A percentile compares a stretch with the other conserved stretches of the same genome.
These are phyloP conservation scores for Allantophomopsis lycopodina DNA, from an alignment of 2,329 filamentous ascomycete species.

Conservation along the genomic window DNA sequence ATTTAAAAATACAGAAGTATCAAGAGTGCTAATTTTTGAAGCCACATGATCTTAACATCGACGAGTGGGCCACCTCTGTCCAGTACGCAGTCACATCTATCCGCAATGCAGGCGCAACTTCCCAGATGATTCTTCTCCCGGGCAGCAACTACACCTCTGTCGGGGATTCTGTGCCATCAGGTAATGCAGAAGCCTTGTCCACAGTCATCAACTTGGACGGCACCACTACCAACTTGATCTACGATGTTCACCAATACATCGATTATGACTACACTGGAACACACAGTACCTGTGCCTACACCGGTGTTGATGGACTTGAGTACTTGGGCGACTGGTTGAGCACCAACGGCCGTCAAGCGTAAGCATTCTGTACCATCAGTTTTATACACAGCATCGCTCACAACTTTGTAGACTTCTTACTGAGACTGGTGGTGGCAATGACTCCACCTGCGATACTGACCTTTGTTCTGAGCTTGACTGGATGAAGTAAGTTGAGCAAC, in stretches of 20 bases:
- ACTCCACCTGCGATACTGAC: slow-evolving; percentile 12
- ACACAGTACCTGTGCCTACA: slow-evolving; percentile 32
- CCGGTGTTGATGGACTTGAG: slow-evolving; percentile 34
- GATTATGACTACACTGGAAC: slow-evolving; percentile 44
- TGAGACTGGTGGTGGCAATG: slow-evolving; percentile 30
- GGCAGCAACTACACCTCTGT: slow-evolving; percentile 44
- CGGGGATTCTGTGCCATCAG: slow-evolving; percentile 30
- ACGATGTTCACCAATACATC: slow-evolving; percentile 48
- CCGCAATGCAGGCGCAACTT: slow-evolving; percentile 41
- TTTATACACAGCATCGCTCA: background rate
- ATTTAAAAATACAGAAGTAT: too few species aligned
- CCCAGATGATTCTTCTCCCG: slow-evolving; percentile 51
- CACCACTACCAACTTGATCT: slow-evolving; percentile 33
- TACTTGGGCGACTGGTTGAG: slow-evolving; percentile 31
- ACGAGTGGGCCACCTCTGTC: slow-evolving; percentile 41
- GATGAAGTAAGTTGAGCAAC: slow-evolving; percentile 12
- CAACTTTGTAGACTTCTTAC: slow-evolving; percentile 18
- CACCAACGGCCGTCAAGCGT: slow-evolving; percentile 29
- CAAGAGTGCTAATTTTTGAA: too few species aligned
- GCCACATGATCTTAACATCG: slow-evolving; percentile 22
- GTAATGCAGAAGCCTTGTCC: slow-evolving; percentile 34
- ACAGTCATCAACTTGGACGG: slow-evolving; percentile 44
- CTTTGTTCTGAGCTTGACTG: slow-evolving; percentile 17
- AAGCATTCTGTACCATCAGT: slow-evolving; percentile 11
- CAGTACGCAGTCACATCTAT: slow-evolving; percentile 53